phyloP scores from a whole-genome alignment of 1,139 yeast genomes.

The Nakaseomyces glabratus region DNA sequence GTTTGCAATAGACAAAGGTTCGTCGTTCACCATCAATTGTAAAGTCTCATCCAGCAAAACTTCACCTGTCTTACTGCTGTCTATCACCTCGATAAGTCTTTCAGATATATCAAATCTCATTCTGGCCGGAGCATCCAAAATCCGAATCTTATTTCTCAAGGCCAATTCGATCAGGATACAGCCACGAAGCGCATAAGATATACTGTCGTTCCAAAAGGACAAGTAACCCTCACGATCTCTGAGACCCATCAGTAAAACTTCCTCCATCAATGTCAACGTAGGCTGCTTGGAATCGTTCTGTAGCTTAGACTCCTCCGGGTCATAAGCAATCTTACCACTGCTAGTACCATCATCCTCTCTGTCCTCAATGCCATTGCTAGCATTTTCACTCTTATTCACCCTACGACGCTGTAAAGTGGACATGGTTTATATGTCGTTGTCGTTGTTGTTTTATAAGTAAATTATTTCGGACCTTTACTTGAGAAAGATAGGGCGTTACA shows the following conservation, averaged over 20 bases:
- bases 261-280: constrained; percentile 87
- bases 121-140: constrained; percentile 91
- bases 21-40: constrained; percentile 80
- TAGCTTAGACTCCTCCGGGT: constrained; percentile 49
- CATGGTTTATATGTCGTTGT: constrained; percentile 17
- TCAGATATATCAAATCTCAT: constrained; percentile 82
- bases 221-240: constrained; percentile 94
- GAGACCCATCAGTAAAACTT: constrained; percentile 81
- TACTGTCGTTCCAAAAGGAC: constrained; percentile 96
- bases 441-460: no score
- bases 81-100: constrained; percentile 77
- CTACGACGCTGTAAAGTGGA: constrained; percentile 44
- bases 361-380: constrained; percentile 11
- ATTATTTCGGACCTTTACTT: no score
- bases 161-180: constrained; percentile 89
- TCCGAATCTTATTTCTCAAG: constrained; percentile 75
- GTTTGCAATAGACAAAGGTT: constrained; percentile 67
- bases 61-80: constrained; percentile 86
- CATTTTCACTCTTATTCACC: constrained; percentile 30
- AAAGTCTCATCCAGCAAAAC: constrained; percentile 89
- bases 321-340: constrained; percentile 36
- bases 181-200: constrained; percentile 92
- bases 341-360: constrained; percentile 20
- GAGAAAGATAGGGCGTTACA: no score
- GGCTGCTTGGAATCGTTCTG: constrained; percentile 43